phyloP scores from a whole-genome alignment of 2,329 filamentous ascomycete species.

The Penicillium crustosum region DNA sequence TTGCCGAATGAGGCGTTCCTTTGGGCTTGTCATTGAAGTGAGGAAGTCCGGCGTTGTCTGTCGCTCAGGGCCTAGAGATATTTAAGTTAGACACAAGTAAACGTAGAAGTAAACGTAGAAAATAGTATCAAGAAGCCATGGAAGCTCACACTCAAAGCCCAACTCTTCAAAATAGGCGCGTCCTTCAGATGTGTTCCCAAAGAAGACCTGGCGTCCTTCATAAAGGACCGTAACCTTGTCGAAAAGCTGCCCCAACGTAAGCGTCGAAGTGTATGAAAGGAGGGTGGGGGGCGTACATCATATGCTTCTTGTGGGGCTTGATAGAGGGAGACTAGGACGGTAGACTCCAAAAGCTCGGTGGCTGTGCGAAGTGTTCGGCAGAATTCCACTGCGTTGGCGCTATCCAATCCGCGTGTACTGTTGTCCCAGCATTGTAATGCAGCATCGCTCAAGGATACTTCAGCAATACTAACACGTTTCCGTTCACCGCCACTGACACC shows the following conservation, averaged over 20 bases:
- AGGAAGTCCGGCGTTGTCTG: slow-evolving; percentile 69
- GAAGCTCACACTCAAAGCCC: slow-evolving; percentile 58
- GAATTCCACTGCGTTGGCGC: slow-evolving; percentile 54
- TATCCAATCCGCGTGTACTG: slow-evolving; percentile 47
- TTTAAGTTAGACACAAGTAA: background rate
- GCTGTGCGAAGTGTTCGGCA: slow-evolving; percentile 46
- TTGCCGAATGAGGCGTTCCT: slow-evolving; percentile 54
- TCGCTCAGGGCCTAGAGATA: slow-evolving; percentile 47
- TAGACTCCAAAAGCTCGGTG: slow-evolving; percentile 45
- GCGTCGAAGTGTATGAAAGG: background rate
- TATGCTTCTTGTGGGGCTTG: slow-evolving; percentile 43
- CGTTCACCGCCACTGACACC: slow-evolving; percentile 58
- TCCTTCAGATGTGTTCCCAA: slow-evolving; percentile 60
- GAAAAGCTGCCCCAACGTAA: slow-evolving; percentile 46
- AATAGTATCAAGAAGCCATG: background rate
- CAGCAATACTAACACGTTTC: slow-evolving; percentile 59
- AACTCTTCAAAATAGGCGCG: slow-evolving; percentile 64
- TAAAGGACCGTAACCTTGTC: slow-evolving; percentile 70
- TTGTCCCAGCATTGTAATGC: slow-evolving; percentile 43
- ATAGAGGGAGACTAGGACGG: slow-evolving; percentile 53
- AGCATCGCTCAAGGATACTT: slow-evolving; percentile 45
- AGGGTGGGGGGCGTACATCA: slow-evolving; percentile 8
- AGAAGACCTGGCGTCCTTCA: slow-evolving; percentile 72
- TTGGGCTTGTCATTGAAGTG: slow-evolving; percentile 64
- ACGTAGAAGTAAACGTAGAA: background rate